Conservation (phyloP, 31 red algal species). For the Bonnemaisonia californica region DNA sequence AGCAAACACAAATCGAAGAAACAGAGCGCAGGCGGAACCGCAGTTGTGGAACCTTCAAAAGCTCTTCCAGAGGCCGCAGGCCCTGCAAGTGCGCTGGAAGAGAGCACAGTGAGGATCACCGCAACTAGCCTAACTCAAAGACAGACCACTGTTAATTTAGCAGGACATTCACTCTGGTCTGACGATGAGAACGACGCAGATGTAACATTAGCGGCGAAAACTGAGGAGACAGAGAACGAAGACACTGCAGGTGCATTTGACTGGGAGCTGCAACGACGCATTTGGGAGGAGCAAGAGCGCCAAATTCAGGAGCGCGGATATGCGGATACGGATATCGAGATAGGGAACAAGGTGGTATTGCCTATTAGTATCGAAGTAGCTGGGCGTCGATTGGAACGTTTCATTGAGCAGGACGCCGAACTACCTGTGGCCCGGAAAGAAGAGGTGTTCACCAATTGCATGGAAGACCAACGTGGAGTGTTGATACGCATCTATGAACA, state of each 20-base stretch:
- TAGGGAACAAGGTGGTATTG: conserved; percentile 38
- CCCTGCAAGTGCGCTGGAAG: too few relatives aligned
- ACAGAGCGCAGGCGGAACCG: too few relatives aligned
- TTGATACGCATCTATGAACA: conserved; percentile 65
- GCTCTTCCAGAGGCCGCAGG: too few relatives aligned
- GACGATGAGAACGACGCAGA: conserved; percentile 1
- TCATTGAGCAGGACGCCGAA: conserved; percentile 49
- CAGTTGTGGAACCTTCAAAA: too few relatives aligned
- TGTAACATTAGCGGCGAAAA: neutral
- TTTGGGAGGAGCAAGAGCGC: conserved; percentile 67
- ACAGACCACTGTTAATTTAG: neutral
- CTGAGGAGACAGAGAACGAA: conserved; percentile 1
- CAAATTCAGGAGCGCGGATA: conserved; percentile 49
- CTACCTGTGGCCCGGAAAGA: conserved; percentile 44
- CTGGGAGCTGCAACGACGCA: conserved; percentile 58
- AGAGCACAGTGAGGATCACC: too few relatives aligned
- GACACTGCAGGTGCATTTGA: conserved; percentile 40
- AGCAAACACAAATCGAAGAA: conserved; percentile 8
- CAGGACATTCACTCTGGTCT: neutral
- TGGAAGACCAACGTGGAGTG: conserved; percentile 63
- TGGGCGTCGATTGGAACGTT: conserved; percentile 45
- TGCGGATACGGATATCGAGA: conserved; percentile 48
- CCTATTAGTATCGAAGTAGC: conserved; percentile 55
- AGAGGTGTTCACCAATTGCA: conserved; percentile 75
- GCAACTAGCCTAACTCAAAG: too few relatives aligned